These are phyloP conservation scores for Chondrus crispus DNA, from an alignment of 23 red algal genomes.

Conservation along the genomic window DNA sequence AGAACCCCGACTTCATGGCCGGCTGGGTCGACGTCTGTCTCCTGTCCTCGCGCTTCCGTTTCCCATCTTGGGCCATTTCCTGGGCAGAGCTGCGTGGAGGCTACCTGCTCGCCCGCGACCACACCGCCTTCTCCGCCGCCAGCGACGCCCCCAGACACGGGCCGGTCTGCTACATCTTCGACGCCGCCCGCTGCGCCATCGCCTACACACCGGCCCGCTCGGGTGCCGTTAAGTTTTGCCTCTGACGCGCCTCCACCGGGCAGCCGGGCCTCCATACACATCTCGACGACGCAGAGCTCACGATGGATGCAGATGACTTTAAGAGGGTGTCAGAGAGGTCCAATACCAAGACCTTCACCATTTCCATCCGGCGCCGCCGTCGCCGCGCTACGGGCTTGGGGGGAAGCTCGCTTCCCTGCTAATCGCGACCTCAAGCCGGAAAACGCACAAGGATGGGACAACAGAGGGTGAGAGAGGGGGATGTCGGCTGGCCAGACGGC, in stretches of 20 bases:
- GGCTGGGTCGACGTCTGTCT: conserved; percentile 52
- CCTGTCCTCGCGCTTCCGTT: background rate
- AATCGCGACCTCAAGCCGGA: no score
- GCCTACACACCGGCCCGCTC: background rate
- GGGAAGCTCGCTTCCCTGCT: no score
- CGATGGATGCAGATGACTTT: no score
- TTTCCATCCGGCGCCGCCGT: no score
- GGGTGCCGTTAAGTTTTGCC: conserved; percentile 31
- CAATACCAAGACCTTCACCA: background rate
- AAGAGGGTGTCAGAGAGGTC: background rate
- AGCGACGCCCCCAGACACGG: background rate
- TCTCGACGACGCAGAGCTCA: no score
- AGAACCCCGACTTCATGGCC: conserved; percentile 57
- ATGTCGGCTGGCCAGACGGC: no score
- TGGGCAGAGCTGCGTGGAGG: conserved; percentile 57
- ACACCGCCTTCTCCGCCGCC: conserved; percentile 9
- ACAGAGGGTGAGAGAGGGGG: no score
- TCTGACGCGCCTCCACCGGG: conserved; percentile 13
- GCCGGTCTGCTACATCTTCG: conserved; percentile 50
- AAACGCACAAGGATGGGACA: no score
- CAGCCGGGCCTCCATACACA: no score
- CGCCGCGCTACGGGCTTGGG: no score
- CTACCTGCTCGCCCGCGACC: conserved; percentile 34
- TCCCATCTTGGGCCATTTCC: conserved; percentile 52
- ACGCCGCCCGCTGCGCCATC: conserved; percentile 28